Percentiles rank a stretch among this genome's conserved stretches.
Evolutionary conservation across 2,329 filamentous ascomycete species (phyloP).

Genomic region (Acrocalymma vagum): DNA sequence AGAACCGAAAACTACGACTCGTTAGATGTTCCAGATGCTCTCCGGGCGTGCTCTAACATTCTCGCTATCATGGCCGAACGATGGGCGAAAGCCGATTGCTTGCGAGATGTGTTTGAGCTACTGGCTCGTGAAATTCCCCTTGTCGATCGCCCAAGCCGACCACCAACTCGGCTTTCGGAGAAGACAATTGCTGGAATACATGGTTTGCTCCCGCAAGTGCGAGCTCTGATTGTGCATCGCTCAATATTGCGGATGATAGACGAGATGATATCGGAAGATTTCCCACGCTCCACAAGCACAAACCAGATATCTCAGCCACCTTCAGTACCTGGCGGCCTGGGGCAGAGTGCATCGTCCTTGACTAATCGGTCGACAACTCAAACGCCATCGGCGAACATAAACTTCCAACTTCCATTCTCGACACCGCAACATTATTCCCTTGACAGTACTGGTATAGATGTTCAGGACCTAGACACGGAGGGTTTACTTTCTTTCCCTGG

Average conservation of each 20-base stretch:
- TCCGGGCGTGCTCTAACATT: constrained; percentile 47
- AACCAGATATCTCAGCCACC: constrained; percentile 5
- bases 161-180: constrained; percentile 19
- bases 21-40: constrained; percentile 40
- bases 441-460: not conserved
- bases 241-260: constrained; percentile 28
- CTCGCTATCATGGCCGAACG: constrained; percentile 47
- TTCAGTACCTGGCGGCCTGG: constrained; percentile 14
- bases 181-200: constrained; percentile 16
- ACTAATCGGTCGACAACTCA: not conserved
- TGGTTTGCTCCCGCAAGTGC: constrained; percentile 16
- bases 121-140: constrained; percentile 32
- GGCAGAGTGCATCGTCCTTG: not conserved
- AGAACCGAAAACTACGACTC: constrained; percentile 36
- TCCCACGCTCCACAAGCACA: constrained; percentile 15
- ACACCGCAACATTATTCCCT: constrained; percentile 16
- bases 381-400: constrained; percentile 5
- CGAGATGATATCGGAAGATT: constrained; percentile 25
- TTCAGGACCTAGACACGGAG: constrained; percentile 13
- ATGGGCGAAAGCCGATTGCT: constrained; percentile 45
- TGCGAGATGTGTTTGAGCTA: constrained; percentile 47
- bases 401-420: constrained; percentile 21
- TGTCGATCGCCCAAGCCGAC: constrained; percentile 20
- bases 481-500: constrained; percentile 20
- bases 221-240: constrained; percentile 23